phyloP scores from a whole-genome alignment of 1,284 basidiomycete species.

The Boletus holoroseus region DNA sequence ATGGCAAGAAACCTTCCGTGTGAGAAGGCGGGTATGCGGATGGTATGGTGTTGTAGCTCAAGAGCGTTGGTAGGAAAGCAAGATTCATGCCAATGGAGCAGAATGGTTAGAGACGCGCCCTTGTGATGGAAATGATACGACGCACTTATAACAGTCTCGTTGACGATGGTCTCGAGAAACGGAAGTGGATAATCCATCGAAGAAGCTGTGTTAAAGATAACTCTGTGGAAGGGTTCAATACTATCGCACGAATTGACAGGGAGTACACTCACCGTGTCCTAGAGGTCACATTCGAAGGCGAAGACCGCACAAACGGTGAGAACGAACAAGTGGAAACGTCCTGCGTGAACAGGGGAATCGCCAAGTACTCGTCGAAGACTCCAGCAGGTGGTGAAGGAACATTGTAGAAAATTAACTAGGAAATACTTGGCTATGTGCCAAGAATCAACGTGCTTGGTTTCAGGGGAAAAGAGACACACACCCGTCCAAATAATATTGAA shows the following conservation, averaged over 20 bases:
- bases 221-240: constrained; percentile 4
- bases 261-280: constrained; percentile 8
- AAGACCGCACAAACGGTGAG: constrained; percentile 23
- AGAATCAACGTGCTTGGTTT: background rate
- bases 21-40: constrained; percentile 48
- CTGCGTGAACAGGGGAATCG: constrained; percentile 28
- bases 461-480: background rate
- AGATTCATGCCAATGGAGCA: background rate
- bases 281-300: constrained; percentile 2
- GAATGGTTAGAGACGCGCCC: background rate
- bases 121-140: background rate
- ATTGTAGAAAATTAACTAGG: constrained; percentile 47
- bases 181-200: background rate
- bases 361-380: constrained; percentile 42
- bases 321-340: constrained; percentile 35
- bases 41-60: constrained; percentile 36
- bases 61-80: constrained; percentile 41
- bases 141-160: constrained; percentile 11
- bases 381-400: constrained; percentile 43
- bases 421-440: constrained; percentile 31
- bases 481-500: constrained; percentile 36
- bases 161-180: constrained; percentile 1
- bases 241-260: background rate
- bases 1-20: constrained; percentile 36
- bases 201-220: constrained; percentile 13